phyloP scores from a whole-genome alignment of 78 protist genomes.

The Dictyostelium firmibasis region DNA sequence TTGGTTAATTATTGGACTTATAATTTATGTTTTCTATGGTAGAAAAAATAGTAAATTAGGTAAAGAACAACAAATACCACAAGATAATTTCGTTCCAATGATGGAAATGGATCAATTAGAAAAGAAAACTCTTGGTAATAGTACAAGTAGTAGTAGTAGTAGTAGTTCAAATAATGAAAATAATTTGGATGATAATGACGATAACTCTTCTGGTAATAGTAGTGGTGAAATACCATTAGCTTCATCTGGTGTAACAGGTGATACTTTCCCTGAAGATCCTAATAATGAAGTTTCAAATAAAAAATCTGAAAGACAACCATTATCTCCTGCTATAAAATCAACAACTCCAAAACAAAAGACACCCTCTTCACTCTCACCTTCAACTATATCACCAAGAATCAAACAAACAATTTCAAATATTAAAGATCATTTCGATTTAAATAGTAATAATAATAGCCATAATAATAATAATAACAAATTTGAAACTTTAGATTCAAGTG shows the following conservation, averaged over 20 bases:
- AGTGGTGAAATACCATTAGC: neutral
- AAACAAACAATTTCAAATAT: neutral
- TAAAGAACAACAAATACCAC: neutral
- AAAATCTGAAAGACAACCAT: neutral
- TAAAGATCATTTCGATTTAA: neutral
- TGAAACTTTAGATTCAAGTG: neutral
- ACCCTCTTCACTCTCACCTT: neutral
- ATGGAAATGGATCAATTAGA: neutral
- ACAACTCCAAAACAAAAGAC: neutral
- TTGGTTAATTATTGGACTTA: conserved; percentile 76
- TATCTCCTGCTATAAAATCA: neutral
- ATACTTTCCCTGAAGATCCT: neutral
- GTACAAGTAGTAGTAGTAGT: neutral
- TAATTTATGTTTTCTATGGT: conserved; percentile 66
- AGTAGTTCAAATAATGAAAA: neutral
- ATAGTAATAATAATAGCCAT: neutral
- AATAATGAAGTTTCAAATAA: neutral
- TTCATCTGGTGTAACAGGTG: neutral
- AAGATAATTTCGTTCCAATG: neutral
- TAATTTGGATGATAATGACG: neutral
- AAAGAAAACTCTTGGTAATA: neutral
- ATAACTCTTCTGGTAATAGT: neutral
- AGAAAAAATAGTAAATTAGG: conserved; percentile 21
- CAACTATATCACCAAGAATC: neutral
- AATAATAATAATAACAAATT: neutral